These are phyloP conservation scores for Neurospora crassa DNA, from an alignment of 2,329 filamentous ascomycete genomes.

Conservation along the genomic window DNA sequence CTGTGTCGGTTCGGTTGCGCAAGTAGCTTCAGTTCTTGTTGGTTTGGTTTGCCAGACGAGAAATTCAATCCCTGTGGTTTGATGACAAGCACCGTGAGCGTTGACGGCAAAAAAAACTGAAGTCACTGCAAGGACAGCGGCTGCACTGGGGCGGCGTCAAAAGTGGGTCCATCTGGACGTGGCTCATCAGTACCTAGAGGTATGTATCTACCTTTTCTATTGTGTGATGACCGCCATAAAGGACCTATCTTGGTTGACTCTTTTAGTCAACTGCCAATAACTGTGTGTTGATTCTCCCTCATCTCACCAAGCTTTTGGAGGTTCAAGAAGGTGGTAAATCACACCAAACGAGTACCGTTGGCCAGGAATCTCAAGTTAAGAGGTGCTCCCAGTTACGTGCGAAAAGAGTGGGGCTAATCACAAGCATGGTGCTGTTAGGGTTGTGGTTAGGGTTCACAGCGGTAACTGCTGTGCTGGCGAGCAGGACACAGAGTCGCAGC, in stretches of 20 bases:
- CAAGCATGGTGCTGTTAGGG: background rate
- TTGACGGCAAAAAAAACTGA: background rate
- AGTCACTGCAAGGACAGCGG: background rate
- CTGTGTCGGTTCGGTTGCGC: background rate
- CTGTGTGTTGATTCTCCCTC: background rate
- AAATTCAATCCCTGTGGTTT: background rate
- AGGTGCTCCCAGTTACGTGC: background rate
- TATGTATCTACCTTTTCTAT: background rate
- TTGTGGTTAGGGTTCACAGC: background rate
- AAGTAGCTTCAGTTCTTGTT: background rate
- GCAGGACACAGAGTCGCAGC: background rate
- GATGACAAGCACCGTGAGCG: background rate
- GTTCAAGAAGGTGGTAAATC: background rate
- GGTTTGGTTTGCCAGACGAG: background rate
- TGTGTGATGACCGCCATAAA: background rate
- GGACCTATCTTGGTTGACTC: background rate
- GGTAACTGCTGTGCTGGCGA: background rate
- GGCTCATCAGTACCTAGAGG: background rate
- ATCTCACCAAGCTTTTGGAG: background rate
- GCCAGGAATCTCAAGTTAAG: background rate
- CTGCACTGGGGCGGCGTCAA: background rate
- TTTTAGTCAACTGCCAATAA: background rate
- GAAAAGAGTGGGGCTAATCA: background rate
- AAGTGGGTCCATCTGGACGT: background rate
- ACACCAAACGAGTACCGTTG: background rate